A percentile compares a stretch with the other conserved stretches of the same genome.
Conservation (phyloP, 768 basidiomycete genomes). For the Strobilomyces confusus region DNA sequence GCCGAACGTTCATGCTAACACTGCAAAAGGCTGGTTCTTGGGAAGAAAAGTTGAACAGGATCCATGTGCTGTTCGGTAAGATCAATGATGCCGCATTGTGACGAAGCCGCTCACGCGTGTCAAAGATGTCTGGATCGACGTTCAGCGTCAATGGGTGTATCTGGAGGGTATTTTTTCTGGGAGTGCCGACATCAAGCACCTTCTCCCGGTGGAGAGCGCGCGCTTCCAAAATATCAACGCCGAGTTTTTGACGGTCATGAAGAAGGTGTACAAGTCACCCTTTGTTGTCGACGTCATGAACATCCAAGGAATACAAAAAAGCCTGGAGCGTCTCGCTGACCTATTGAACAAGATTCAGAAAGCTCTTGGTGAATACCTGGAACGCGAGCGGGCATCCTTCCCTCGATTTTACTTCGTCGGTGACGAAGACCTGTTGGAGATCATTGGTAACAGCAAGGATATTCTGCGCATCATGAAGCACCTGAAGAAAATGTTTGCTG, state of each 20-base stretch:
- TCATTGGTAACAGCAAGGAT: conserved; percentile 99
- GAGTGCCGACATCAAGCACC: conserved; percentile 98
- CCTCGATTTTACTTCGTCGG: conserved; percentile 99
- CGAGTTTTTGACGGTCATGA: conserved; percentile 98
- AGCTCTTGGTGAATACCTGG: conserved; percentile 96
- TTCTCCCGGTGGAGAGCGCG: conserved; percentile 94
- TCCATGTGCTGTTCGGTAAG: conserved; percentile 93
- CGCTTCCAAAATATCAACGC: conserved; percentile 98
- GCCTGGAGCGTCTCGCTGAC: conserved; percentile 93
- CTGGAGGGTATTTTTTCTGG: conserved; percentile 99
- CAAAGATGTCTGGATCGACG: conserved; percentile 97
- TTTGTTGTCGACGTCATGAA: conserved; percentile 97
- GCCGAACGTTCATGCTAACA: conserved; percentile 5
- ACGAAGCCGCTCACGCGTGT: background rate
- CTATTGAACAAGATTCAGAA: conserved; percentile 98
- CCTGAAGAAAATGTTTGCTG: conserved; percentile 99
- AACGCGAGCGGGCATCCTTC: conserved; percentile 95
- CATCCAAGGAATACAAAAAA: conserved; percentile 95
- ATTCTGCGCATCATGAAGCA: conserved; percentile 98
- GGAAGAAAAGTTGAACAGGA: conserved; percentile 95
- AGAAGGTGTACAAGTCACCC: conserved; percentile 99
- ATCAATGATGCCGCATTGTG: background rate
- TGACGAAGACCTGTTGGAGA: conserved; percentile 97
- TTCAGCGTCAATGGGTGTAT: conserved; percentile 99
- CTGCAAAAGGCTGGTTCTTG: conserved; percentile 69